phyloP scores from a whole-genome alignment of 257 asterid species.

The Coffea eugenioides region DNA sequence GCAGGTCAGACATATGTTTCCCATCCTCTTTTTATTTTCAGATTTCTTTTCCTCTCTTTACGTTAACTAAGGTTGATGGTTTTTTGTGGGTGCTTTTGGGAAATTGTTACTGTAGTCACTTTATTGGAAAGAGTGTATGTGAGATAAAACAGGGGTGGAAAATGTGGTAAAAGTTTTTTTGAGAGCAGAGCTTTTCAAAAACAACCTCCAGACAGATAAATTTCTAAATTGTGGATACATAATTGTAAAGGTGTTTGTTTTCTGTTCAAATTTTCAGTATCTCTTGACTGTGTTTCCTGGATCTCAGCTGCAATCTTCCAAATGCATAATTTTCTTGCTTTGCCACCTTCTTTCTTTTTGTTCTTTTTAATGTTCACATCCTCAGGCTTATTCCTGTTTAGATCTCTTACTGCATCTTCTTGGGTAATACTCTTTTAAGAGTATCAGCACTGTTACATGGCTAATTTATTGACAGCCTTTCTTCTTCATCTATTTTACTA shows the following conservation, averaged over 20 bases:
- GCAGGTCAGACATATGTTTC: constrained; percentile 47
- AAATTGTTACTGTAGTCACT: constrained; percentile 71
- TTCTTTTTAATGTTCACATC: neutral
- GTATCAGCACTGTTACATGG: neutral
- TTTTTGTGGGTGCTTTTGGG: constrained; percentile 76
- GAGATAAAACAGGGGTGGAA: constrained; percentile 37
- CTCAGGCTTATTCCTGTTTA: no score
- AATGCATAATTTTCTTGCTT: neutral
- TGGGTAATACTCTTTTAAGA: neutral
- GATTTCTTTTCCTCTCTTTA: no score
- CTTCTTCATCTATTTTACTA: neutral
- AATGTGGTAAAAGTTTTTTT: no score
- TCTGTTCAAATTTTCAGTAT: no score
- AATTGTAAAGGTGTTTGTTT: no score
- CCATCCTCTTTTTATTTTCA: neutral
- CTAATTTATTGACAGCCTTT: neutral
- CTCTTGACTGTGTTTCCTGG: no score
- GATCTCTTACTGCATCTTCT: constrained; percentile 1
- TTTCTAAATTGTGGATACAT: no score
- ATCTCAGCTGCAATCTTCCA: no score
- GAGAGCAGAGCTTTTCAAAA: no score
- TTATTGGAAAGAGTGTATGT: constrained; percentile 56
- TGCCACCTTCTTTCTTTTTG: neutral
- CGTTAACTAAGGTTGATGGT: constrained; percentile 62
- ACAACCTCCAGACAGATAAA: no score